phyloP scores from a whole-genome alignment of 768 basidiomycete genomes.

The Tulasnella sp. region DNA sequence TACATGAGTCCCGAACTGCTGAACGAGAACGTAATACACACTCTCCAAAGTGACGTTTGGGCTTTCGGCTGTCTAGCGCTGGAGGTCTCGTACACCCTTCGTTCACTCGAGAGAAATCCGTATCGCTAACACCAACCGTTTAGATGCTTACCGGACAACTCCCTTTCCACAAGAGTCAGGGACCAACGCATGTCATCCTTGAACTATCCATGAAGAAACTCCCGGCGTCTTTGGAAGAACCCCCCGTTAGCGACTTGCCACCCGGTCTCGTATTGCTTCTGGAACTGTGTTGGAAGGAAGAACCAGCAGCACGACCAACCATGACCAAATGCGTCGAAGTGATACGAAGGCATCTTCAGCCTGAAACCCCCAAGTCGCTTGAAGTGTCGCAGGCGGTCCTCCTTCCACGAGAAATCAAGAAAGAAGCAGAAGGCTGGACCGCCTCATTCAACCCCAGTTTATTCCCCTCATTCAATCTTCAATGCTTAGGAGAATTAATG shows the following conservation, averaged over 20 bases:
- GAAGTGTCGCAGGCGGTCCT: neutral
- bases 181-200: neutral
- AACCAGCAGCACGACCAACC: neutral
- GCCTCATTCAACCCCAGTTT: neutral
- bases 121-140: neutral
- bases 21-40: neutral
- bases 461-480: neutral
- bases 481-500: neutral
- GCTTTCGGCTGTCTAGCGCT: slow-evolving; percentile 10
- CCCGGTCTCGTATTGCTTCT: neutral
- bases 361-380: neutral
- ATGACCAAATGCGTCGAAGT: neutral
- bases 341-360: neutral
- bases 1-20: slow-evolving; percentile 7
- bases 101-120: neutral
- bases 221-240: neutral
- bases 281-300: neutral
- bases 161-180: neutral
- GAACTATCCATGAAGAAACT: slow-evolving; percentile 1
- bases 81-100: neutral
- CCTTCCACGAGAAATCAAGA: neutral
- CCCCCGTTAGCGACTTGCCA: neutral
- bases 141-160: neutral
- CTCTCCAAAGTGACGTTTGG: slow-evolving; percentile 9
- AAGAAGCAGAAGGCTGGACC: neutral